Base-by-base conservation (phyloP, 345 rosid species). In the Salix suchowensis region DNA sequence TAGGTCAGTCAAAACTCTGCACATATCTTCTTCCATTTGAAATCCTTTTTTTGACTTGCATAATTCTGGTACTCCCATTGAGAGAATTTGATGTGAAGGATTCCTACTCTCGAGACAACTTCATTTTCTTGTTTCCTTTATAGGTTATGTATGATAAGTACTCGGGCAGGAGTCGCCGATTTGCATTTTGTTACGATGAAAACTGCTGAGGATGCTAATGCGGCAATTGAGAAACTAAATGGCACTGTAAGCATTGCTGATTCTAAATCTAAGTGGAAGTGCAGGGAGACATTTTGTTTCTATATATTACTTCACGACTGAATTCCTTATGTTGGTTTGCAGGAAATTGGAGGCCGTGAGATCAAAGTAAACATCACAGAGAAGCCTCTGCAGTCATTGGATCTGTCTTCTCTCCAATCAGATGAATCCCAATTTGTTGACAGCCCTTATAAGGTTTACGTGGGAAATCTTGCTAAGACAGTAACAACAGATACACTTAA, bases 91-190 rank as follows among this genome's bases (percentile, higher is more conserved):
- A 52, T 2, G 3, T 6, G 3, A 0, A 2, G 58, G n/a, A 52
- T 52, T 18, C 23, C 10, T 52, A 52, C 19, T 52, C 58, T 52
- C 10, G 28, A 58, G 11, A 65, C 73, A 71, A 48, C 34, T 19
- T 48, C 73, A 7, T n/a, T 75, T 21, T 73, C 16, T 7, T n/a
- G 24, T 74, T 69, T 21, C 68, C 26, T 24, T 40, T 62, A 5
- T 61, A 92, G 97, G 96, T 92, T 58, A 92, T 91, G 91, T 90
- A 86, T 87, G 98, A 92, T 78, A 94, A 92, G 81, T 92, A 92
- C 71, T 79, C 88, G 1, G 87, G 90, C 69, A 83, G 90, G 79
- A 92, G 97, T 84, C 95, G 97, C 6, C 85, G 94, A 12, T 92
- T 94, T 82, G 97, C 92, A 55, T 95, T 95, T 93, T 76, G 97